Evolutionary conservation across 768 basidiomycete genomes (phyloP).

Genomic region (Candolleomyces aberdarensis): DNA sequence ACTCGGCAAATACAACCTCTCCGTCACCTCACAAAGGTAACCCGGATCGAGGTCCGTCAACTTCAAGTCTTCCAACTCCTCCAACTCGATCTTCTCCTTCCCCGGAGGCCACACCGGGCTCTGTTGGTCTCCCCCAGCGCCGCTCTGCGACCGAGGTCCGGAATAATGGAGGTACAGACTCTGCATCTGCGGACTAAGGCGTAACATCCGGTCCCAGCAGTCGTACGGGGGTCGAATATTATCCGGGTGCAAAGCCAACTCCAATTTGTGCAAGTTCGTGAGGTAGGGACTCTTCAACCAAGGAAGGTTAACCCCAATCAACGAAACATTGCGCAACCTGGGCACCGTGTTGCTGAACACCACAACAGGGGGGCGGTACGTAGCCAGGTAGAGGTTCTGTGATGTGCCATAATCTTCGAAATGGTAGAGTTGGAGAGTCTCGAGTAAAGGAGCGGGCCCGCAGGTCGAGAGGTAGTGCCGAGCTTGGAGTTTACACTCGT

Average conservation of each 20-base stretch:
- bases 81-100: conserved; percentile 31
- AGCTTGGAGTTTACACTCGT: conserved; percentile 54
- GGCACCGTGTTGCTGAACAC: conserved; percentile 55
- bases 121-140: conserved; percentile 19
- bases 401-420: conserved; percentile 54
- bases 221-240: conserved; percentile 54
- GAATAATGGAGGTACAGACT: conserved; percentile 56
- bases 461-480: conserved; percentile 48
- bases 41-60: conserved; percentile 57
- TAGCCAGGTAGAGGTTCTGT: conserved; percentile 51
- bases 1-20: conserved; percentile 43
- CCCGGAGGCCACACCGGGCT: conserved; percentile 32
- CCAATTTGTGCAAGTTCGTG: conserved; percentile 43
- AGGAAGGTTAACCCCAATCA: conserved; percentile 65
- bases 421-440: conserved; percentile 62
- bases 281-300: conserved; percentile 54
- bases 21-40: conserved; percentile 46
- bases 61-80: conserved; percentile 41
- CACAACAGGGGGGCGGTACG: conserved; percentile 55
- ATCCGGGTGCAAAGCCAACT: conserved; percentile 59
- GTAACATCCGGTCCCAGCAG: conserved; percentile 55
- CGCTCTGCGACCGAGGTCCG: conserved; percentile 40
- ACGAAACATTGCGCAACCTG: conserved; percentile 48
- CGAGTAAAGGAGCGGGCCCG: conserved; percentile 51
- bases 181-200: conserved; percentile 42